Evolutionary conservation across 805 yeast species (phyloP).

Genomic region (Kazachstania psychrophila): DNA sequence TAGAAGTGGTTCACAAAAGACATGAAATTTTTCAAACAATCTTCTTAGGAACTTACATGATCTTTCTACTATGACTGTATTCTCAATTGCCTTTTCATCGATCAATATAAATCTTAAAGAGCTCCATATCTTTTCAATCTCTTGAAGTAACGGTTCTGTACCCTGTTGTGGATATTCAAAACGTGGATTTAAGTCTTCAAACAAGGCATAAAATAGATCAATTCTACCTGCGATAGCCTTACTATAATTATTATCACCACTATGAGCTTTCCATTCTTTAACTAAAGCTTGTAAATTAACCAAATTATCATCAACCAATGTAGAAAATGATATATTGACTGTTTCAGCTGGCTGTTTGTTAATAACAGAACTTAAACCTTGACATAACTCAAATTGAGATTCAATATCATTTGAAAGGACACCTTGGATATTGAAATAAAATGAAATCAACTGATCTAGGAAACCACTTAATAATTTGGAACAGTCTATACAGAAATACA

Average conservation of each 20-base stretch:
- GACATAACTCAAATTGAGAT: slow-evolving; percentile 70
- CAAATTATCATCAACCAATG: slow-evolving; percentile 49
- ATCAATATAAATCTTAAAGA: slow-evolving; percentile 17
- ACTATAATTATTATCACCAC: slow-evolving; percentile 27
- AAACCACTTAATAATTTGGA: slow-evolving; percentile 52
- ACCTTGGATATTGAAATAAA: slow-evolving; percentile 51
- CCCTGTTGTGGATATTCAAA: slow-evolving; percentile 25
- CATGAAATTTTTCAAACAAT: slow-evolving; percentile 42
- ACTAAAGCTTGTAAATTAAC: slow-evolving; percentile 18
- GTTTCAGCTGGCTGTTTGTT: slow-evolving; percentile 47
- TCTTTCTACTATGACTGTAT: slow-evolving; percentile 48
- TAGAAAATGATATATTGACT: slow-evolving; percentile 53
- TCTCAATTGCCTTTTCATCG: slow-evolving; percentile 18
- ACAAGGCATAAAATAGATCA: slow-evolving; percentile 36
- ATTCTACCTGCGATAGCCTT: slow-evolving; percentile 59
- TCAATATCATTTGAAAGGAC: slow-evolving; percentile 44
- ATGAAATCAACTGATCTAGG: slow-evolving; percentile 63
- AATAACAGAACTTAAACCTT: slow-evolving; percentile 82
- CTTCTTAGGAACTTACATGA: slow-evolving; percentile 58
- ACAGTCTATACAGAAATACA: slow-evolving; percentile 93
- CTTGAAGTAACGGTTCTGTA: slow-evolving; percentile 24
- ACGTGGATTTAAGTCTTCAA: slow-evolving; percentile 27
- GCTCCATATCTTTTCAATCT: slow-evolving; percentile 22
- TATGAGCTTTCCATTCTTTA: slow-evolving; percentile 17
- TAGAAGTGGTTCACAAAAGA: slow-evolving; percentile 41